Evolutionary conservation across 495 filamentous ascomycete genomes (phyloP), one percentile per base, ranked within the genome.

Genomic region (Penicillium fimorum): DNA sequence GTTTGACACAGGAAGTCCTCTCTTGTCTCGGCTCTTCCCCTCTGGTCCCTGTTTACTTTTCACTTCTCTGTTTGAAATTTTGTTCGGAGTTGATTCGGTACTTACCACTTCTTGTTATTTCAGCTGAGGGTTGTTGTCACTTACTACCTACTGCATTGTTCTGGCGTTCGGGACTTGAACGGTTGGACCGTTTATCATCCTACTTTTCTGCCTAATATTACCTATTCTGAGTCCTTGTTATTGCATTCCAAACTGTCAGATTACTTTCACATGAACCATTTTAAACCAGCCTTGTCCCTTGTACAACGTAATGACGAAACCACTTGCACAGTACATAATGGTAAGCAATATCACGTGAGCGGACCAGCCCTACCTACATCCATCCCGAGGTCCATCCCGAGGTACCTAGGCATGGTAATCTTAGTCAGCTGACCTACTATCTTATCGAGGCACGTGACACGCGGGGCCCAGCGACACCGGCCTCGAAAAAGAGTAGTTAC

Each of bases 81-180:
- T 22, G 27, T 33, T 37, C 45, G 59, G 63, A 57, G 51, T 43
- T 46, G 56, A 48, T 56, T 63, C 47, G 63, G 53, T 49, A 41
- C 12, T 60, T 58, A 45, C 22, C 9, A 46, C 30, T 53, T 50
- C 40, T 57, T 57, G 55, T 56, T 49, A 49, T 17, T 55, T 63
- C 55, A 63, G 62, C 62, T 61, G 62, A 65, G 60, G 65, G 60
- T 37, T 56, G 38, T 64, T 52, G 45, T 47, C 24, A 47, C 38
- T 32, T 46, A 43, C 41, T 60, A 54, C 50, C 59, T 33, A 49
- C 25, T 60, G 67, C 67, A 69, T 69, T 56, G 64, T 63, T 65
- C 20, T 45, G 67, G 67, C 62, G 67, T 60, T 69, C 59, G 53
- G 62, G 57, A 53, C 50, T 45, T 56, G 32, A 48, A 55, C 40